Conservation (phyloP, 768 basidiomycete genomes). For the Naganishia vaughanmartiniae region DNA sequence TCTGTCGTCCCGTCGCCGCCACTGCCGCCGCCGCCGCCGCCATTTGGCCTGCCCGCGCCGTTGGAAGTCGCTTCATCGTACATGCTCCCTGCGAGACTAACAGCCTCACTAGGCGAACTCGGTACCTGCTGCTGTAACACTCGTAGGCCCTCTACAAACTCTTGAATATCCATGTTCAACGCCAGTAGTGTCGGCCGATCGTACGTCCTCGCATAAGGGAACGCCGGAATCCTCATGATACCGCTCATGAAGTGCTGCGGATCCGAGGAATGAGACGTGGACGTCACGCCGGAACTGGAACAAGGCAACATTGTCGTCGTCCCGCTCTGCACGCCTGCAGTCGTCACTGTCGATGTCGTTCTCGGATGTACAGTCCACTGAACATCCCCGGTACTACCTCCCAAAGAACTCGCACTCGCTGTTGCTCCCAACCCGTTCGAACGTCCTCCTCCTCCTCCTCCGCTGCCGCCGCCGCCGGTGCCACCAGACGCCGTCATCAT, state of each 20-base stretch:
- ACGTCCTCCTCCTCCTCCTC: too few relatives aligned
- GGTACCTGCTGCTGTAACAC: slow-evolving; percentile 24
- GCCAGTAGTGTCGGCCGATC: slow-evolving; percentile 28
- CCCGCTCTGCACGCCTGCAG: too few relatives aligned
- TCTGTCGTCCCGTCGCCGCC: background rate
- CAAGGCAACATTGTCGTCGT: too few relatives aligned
- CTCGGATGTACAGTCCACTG: background rate
- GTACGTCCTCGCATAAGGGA: slow-evolving; percentile 25
- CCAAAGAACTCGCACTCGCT: background rate
- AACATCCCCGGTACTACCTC: background rate
- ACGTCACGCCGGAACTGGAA: background rate
- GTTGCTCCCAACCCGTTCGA: background rate
- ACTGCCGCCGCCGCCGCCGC: too few relatives aligned
- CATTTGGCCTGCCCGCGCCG: background rate
- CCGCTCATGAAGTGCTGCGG: background rate
- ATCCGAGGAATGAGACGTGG: background rate
- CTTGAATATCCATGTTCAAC: slow-evolving; percentile 79
- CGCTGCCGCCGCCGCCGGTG: too few relatives aligned
- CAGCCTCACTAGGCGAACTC: slow-evolving; percentile 24
- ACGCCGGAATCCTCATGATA: background rate
- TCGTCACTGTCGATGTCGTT: background rate
- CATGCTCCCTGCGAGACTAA: slow-evolving; percentile 29
- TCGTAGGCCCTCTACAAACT: slow-evolving; percentile 81
- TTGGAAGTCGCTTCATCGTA: slow-evolving; percentile 52
- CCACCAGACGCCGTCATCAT: slow-evolving; percentile 2